These are phyloP conservation scores for Syncephalastrum contaminatum DNA, from an alignment of 371 early-diverging fungal species.

Conservation along the genomic window DNA sequence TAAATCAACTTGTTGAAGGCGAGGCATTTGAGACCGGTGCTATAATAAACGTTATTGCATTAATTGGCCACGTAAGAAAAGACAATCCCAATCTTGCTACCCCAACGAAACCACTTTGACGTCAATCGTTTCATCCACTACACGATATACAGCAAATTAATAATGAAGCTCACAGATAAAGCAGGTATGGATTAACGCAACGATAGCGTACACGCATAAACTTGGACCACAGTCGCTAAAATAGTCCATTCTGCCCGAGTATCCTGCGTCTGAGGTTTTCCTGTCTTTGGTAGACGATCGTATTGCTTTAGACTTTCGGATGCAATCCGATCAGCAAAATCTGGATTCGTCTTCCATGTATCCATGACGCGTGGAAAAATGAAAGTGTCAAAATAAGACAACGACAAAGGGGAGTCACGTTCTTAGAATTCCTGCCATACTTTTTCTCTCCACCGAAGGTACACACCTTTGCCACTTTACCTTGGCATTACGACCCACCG, in stretches of 20 bases:
- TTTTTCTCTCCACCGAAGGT: neutral
- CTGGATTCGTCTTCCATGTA: conserved; percentile 24
- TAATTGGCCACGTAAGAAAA: neutral
- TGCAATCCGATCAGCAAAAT: conserved; percentile 35
- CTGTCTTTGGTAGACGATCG: conserved; percentile 59
- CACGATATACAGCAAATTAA: neutral
- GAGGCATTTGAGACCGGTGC: conserved; percentile 87
- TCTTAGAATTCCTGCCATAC: neutral
- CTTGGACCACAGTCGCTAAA: conserved; percentile 71
- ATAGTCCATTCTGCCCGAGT: conserved; percentile 81
- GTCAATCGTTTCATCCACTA: conserved; percentile 7
- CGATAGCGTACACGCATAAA: conserved; percentile 19
- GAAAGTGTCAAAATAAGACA: too few species aligned
- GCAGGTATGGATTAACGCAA: neutral
- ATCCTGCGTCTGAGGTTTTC: conserved; percentile 60
- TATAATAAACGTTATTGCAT: conserved; percentile 20
- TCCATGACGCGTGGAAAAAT: too few species aligned
- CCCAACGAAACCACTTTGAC: conserved; percentile 66
- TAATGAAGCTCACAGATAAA: conserved; percentile 1
- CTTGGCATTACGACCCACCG: too few species aligned
- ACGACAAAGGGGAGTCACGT: too few species aligned
- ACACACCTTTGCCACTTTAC: too few species aligned
- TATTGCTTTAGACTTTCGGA: conserved; percentile 31
- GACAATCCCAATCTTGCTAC: conserved; percentile 26
- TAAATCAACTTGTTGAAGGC: conserved; percentile 56